phyloP scores from a whole-genome alignment of 1,284 basidiomycete species.

The Austroboletus novae-zelandiae region DNA sequence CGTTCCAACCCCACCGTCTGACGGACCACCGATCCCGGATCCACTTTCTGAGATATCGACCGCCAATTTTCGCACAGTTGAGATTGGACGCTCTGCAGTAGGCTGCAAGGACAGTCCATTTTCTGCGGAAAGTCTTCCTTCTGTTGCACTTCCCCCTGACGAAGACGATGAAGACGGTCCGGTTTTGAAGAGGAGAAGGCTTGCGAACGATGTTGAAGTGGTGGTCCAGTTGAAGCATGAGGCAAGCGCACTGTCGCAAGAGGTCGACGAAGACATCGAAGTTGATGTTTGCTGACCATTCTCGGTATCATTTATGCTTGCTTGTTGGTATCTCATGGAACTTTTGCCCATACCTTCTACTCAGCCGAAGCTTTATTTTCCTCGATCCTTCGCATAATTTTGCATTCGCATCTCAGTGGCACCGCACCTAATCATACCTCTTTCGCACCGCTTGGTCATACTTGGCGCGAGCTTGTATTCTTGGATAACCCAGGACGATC shows the following conservation, averaged over 20 bases:
- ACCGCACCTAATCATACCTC: conserved; percentile 20
- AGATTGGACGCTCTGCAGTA: conserved; percentile 2
- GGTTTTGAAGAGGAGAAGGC: conserved; percentile 49
- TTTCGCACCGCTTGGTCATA: conserved; percentile 3
- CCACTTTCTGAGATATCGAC: conserved; percentile 1
- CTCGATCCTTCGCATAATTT: conserved; percentile 9
- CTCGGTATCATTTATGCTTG: background rate
- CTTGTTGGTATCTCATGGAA: background rate
- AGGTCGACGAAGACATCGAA: conserved; percentile 29
- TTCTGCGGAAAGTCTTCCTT: conserved; percentile 14
- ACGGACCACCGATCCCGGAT: background rate
- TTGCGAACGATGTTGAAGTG: conserved; percentile 13
- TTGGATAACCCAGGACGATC: conserved; percentile 19
- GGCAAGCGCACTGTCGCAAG: conserved; percentile 6
- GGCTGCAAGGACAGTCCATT: conserved; percentile 19
- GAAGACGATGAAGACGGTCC: conserved; percentile 59
- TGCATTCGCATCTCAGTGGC: conserved; percentile 21
- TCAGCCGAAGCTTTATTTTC: background rate
- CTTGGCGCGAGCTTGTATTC: conserved; percentile 12
- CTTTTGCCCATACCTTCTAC: conserved; percentile 1
- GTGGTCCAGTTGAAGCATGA: background rate
- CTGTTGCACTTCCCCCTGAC: conserved; percentile 26
- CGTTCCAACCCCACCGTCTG: background rate
- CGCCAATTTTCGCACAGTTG: conserved; percentile 10
- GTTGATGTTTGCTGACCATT: conserved; percentile 26